Evolutionary conservation across 108 stramenopile genomes (phyloP).

Genomic region (Fragilaria crotonensis): DNA sequence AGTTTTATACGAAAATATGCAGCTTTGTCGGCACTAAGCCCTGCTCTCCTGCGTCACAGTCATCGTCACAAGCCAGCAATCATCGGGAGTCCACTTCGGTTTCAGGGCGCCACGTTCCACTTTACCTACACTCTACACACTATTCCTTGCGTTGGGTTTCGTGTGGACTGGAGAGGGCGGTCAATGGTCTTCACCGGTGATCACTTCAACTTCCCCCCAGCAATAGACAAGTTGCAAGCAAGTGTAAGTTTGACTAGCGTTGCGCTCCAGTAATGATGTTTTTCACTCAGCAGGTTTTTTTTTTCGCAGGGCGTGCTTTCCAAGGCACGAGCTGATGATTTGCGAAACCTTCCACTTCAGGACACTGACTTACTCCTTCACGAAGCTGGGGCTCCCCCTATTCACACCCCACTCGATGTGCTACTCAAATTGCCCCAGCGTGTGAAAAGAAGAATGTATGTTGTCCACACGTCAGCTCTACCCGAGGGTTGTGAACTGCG

Average conservation of each 20-base stretch:
- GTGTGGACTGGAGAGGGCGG: slow-evolving; percentile 68
- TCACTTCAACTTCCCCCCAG: slow-evolving; percentile 76
- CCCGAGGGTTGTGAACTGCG: slow-evolving; percentile 43
- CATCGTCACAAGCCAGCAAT: slow-evolving; percentile 74
- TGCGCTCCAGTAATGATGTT: not conserved
- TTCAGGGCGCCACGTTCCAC: slow-evolving; percentile 71
- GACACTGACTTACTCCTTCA: slow-evolving; percentile 75
- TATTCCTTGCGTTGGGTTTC: slow-evolving; percentile 85
- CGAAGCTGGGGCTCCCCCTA: slow-evolving; percentile 70
- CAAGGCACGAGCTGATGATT: slow-evolving; percentile 49
- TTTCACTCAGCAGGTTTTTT: not conserved
- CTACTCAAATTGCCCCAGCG: slow-evolving; percentile 48
- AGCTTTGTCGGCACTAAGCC: slow-evolving; percentile 59
- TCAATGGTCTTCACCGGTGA: slow-evolving; percentile 84
- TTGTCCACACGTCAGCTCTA: slow-evolving; percentile 65
- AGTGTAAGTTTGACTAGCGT: slow-evolving; percentile 23
- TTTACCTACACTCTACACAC: slow-evolving; percentile 85
- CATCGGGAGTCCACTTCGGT: slow-evolving; percentile 68
- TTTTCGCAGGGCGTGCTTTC: slow-evolving; percentile 52
- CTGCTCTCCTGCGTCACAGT: slow-evolving; percentile 52
- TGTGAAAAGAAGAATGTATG: slow-evolving; percentile 66
- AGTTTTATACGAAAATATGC: slow-evolving; percentile 88
- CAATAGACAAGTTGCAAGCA: slow-evolving; percentile 44
- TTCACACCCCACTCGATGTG: slow-evolving; percentile 80
- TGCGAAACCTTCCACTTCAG: slow-evolving; percentile 75